Base-by-base conservation (phyloP, 805 yeast genomes). In the Yarrowia phangngaensis region DNA sequence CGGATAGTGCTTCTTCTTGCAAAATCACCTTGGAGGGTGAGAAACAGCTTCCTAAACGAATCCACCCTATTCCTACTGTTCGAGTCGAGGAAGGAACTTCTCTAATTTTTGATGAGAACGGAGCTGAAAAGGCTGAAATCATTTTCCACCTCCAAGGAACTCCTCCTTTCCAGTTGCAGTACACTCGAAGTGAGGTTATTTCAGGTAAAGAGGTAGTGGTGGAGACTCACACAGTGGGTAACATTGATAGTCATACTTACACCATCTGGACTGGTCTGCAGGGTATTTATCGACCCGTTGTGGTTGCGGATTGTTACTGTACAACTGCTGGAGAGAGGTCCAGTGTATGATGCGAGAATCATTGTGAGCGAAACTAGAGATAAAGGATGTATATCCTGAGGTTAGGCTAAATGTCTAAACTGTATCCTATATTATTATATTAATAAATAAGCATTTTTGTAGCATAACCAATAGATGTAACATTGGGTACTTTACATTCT, bases 241-340 rank as follows among this genome's bases (percentile, higher is more conserved):
- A 82, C 54, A 85, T 92, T 33, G 69, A 76, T 66, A 82, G 76
- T 2, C 68, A 79, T 59, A 84, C 80, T 57, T 79, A 86, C 61
- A 73, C 79, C 48, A 81, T 85, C 6, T 69, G 73, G 59, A 90
- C 95, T 2, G 83, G 85, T 56, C 68, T 86, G 55, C 96, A 89
- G 63, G 99, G 99, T 35, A 82, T 86, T 3, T 92, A 92, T 61
- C 95, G 89, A 64, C 97, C 97, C 5, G 75, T 87, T 33, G 88
- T 82, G 60, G 78, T 92, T n/a, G 77, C 78, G 34, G 99, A 92
- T 67, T 82, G 84, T 7, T 83, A 69, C 64, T 92, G 99, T 71
- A 46, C 59, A 26, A 45, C 40, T 2, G 35, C 48, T 1, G 48
- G 48, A 9, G 48, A 41, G 35, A 47, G 52, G 13, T 30, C 54